Conservation (phyloP, 1,284 basidiomycete genomes). For the Cystobasidium sp. region DNA sequence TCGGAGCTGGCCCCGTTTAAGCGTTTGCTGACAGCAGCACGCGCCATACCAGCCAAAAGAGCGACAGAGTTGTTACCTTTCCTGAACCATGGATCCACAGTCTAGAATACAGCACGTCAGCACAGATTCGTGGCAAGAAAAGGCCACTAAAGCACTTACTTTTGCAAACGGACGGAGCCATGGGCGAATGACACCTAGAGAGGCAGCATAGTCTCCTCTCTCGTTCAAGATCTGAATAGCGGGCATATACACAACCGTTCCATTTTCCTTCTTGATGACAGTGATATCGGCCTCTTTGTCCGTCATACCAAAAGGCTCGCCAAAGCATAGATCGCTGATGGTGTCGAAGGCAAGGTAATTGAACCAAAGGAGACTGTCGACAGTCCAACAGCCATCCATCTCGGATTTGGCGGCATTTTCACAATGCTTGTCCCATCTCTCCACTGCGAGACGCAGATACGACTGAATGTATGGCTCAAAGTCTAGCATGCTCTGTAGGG, state of each 20-base stretch:
- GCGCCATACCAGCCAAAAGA: slow-evolving; percentile 76
- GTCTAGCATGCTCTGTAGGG: slow-evolving; percentile 65
- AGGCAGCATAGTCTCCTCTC: slow-evolving; percentile 82
- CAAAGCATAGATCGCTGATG: slow-evolving; percentile 71
- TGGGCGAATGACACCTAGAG: slow-evolving; percentile 76
- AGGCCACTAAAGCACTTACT: neutral
- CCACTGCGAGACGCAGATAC: slow-evolving; percentile 60
- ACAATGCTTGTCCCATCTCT: slow-evolving; percentile 76
- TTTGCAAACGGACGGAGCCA: slow-evolving; percentile 71
- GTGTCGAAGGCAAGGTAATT: slow-evolving; percentile 88
- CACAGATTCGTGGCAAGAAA: slow-evolving; percentile 55
- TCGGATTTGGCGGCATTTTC: slow-evolving; percentile 58
- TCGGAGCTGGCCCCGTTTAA: slow-evolving; percentile 64
- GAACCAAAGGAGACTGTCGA: slow-evolving; percentile 60
- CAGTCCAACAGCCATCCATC: neutral
- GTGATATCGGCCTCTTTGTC: slow-evolving; percentile 55
- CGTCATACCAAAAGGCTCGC: slow-evolving; percentile 87
- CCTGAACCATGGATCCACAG: slow-evolving; percentile 70
- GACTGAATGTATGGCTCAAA: slow-evolving; percentile 65
- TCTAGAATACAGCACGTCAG: slow-evolving; percentile 13
- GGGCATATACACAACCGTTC: slow-evolving; percentile 65
- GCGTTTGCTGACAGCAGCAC: slow-evolving; percentile 77
- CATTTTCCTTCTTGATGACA: slow-evolving; percentile 50
- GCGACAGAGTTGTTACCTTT: slow-evolving; percentile 71
- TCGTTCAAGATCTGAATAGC: slow-evolving; percentile 86